Percentiles rank a stretch among this genome's conserved stretches.
Evolutionary conservation across 2,329 filamentous ascomycete species (phyloP).

Genomic region (Monilinia polystroma): DNA sequence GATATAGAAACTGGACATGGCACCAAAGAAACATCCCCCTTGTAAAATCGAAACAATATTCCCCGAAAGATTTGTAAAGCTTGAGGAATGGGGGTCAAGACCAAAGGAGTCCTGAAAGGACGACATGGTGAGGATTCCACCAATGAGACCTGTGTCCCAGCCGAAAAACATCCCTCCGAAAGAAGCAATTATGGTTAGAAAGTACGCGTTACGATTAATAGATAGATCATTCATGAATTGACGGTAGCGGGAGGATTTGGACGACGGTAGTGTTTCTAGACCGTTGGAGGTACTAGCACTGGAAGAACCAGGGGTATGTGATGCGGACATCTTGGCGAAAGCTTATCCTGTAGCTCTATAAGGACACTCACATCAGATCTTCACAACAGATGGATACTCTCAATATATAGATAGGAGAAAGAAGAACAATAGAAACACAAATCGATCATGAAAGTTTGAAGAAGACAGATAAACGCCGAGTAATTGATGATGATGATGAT

Average conservation of each 20-base stretch:
- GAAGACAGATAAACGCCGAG: neutral
- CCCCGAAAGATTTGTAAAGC: constrained; percentile 11
- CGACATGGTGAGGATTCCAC: constrained; percentile 66
- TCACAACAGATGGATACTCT: neutral
- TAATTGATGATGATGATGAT: neutral
- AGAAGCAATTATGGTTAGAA: constrained; percentile 45
- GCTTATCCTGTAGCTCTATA: neutral
- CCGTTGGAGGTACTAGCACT: neutral
- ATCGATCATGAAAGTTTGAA: too few relatives aligned
- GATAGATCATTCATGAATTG: constrained; percentile 14
- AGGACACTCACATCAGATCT: neutral
- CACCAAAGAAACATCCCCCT: constrained; percentile 63
- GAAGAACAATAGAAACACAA: neutral
- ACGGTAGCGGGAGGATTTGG: constrained; percentile 8
- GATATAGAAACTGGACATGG: constrained; percentile 47
- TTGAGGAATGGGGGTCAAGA: neutral
- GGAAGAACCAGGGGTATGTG: neutral
- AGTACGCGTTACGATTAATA: constrained; percentile 22
- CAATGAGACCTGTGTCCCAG: constrained; percentile 71
- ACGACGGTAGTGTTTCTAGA: neutral
- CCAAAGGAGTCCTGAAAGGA: constrained; percentile 49
- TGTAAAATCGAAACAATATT: constrained; percentile 64
- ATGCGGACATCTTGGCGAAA: neutral
- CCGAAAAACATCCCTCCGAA: constrained; percentile 64
- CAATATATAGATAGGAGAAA: neutral